phyloP scores from a whole-genome alignment of 164 flowering plant species.

The Piper betle region DNA sequence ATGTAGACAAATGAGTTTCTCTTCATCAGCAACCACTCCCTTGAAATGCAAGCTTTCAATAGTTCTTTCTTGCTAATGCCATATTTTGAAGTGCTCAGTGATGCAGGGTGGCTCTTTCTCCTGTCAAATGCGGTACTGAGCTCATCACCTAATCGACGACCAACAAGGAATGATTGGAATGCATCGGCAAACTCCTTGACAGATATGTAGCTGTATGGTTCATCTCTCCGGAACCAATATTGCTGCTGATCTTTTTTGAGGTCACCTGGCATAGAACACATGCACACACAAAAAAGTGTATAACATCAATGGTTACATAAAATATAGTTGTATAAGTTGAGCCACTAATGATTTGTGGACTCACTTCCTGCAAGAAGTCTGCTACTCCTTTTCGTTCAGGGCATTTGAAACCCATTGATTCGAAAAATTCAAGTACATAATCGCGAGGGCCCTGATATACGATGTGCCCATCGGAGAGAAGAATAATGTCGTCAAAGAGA shows the following conservation, averaged over 20 bases:
- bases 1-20: conserved; percentile 54
- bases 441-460: conserved; percentile 53
- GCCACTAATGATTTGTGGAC: not conserved
- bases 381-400: conserved; percentile 31
- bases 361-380: conserved; percentile 31
- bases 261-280: conserved; percentile 35
- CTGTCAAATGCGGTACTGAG: conserved; percentile 48
- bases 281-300: too few relatives aligned
- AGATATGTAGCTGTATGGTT: conserved; percentile 36
- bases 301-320: not conserved
- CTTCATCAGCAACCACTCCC: conserved; percentile 62
- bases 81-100: conserved; percentile 37
- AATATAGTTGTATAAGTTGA: not conserved
- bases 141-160: conserved; percentile 32
- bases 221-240: conserved; percentile 39
- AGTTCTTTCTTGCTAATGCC: conserved; percentile 50
- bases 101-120: conserved; percentile 48
- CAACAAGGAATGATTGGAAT: conserved; percentile 49
- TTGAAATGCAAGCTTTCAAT: conserved; percentile 39
- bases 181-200: conserved; percentile 45
- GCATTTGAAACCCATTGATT: conserved; percentile 31
- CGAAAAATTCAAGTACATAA: conserved; percentile 39
- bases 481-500: conserved; percentile 21
- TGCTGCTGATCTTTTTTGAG: conserved; percentile 71
- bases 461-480: conserved; percentile 41